Evolutionary conservation across 805 yeast genomes (phyloP).

Genomic region (Debaryomyces maramus): DNA sequence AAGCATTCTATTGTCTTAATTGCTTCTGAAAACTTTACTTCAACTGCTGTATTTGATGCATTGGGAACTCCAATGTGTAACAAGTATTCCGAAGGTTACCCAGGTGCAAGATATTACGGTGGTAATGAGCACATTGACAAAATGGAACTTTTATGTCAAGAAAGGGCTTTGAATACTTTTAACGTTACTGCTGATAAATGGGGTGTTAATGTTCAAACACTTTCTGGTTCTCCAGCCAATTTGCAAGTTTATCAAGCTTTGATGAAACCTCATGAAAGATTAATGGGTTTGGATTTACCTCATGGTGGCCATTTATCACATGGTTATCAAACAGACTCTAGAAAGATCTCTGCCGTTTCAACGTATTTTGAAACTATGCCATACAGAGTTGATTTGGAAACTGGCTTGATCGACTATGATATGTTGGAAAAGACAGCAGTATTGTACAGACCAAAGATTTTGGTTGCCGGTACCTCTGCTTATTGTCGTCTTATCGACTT

Average conservation of each 20-base stretch:
- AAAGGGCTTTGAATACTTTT: conserved; percentile 87
- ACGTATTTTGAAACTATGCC: conserved; percentile 98
- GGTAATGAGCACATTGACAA: conserved; percentile 94
- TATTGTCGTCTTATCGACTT: conserved; percentile 90
- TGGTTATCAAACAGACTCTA: conserved; percentile 89
- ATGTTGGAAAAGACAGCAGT: conserved; percentile 77
- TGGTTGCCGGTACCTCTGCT: conserved; percentile 97
- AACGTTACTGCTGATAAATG: conserved; percentile 72
- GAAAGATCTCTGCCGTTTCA: conserved; percentile 88
- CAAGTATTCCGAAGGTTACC: conserved; percentile 98
- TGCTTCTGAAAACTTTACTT: conserved; percentile 95
- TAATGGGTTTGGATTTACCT: conserved; percentile 97
- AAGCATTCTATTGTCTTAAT: conserved; percentile 88
- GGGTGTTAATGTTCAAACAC: conserved; percentile 97
- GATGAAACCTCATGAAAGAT: conserved; percentile 84
- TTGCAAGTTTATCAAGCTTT: conserved; percentile 88
- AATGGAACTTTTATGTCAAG: conserved; percentile 87
- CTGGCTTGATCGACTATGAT: conserved; percentile 93
- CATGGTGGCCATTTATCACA: conserved; percentile 98
- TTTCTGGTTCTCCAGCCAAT: conserved; percentile 97
- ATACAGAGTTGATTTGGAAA: conserved; percentile 78
- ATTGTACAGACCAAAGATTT: conserved; percentile 89
- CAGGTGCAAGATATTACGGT: conserved; percentile 97
- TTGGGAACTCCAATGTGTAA: conserved; percentile 96
- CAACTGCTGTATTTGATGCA: conserved; percentile 90